Evolutionary conservation across 129 eudicot genomes (phyloP).

Genomic region (Tagetes erecta): DNA sequence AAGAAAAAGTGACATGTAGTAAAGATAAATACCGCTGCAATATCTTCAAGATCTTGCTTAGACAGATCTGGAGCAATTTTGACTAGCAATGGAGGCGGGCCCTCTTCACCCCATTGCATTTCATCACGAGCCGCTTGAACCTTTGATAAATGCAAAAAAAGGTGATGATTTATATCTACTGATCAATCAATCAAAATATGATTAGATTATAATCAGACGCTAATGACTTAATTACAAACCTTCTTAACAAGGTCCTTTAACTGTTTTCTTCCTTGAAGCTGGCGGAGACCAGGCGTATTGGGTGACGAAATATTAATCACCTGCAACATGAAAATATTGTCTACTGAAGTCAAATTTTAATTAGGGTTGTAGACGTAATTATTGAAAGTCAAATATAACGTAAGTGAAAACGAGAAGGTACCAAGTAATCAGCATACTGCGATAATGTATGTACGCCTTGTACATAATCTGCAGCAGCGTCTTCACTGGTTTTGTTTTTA

Average conservation of each 20-base stretch:
- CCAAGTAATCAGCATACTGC: conserved; percentile 99
- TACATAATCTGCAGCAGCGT: conserved; percentile 95
- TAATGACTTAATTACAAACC: conserved; percentile 42
- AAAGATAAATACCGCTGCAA: conserved; percentile 69
- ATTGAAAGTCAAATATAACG: neutral
- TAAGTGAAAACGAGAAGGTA: conserved; percentile 32
- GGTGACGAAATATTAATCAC: conserved; percentile 95
- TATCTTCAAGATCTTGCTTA: conserved; percentile 96
- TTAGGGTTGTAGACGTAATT: conserved; percentile 2
- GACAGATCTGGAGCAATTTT: conserved; percentile 99
- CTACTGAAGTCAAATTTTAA: neutral
- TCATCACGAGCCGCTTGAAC: conserved; percentile 99
- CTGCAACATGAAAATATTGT: conserved; percentile 35
- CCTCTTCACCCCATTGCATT: conserved; percentile 99
- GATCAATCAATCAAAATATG: neutral
- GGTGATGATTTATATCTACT: neutral
- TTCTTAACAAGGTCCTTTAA: conserved; percentile 93
- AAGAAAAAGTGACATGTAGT: neutral
- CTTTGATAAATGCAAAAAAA: conserved; percentile 39
- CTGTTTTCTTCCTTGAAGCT: conserved; percentile 97
- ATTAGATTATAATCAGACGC: neutral
- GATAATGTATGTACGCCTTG: conserved; percentile 99
- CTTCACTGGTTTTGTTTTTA: conserved; percentile 94
- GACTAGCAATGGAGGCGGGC: conserved; percentile 96
- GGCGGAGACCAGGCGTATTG: conserved; percentile 96